Conservation (phyloP, 2,329 filamentous ascomycete species). For the Aureobasidium pullulans region DNA sequence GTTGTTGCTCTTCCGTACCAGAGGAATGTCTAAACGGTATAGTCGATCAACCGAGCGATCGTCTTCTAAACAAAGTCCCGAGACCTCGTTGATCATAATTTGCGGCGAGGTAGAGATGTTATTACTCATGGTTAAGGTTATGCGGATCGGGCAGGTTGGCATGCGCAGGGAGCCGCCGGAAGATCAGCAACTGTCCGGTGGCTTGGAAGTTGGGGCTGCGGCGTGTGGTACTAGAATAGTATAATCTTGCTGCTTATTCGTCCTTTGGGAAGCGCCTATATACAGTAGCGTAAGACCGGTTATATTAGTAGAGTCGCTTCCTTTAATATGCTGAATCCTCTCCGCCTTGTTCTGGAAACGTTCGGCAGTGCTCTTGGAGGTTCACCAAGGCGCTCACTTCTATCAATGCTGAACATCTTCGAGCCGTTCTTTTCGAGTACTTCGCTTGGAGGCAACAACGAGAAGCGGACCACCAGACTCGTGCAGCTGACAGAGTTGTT, state of each 20-base stretch:
- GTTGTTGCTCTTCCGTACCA: background rate
- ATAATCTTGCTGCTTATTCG: constrained; percentile 11
- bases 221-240: constrained; percentile 3
- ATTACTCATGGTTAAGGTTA: background rate
- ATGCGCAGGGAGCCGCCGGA: background rate
- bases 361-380: background rate
- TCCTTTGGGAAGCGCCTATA: background rate
- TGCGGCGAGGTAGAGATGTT: background rate
- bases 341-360: background rate
- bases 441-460: background rate
- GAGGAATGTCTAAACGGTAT: background rate
- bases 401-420: background rate
- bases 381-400: background rate
- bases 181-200: constrained; percentile 8
- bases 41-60: background rate
- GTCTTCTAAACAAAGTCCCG: background rate
- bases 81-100: constrained; percentile 3
- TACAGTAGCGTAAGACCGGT: background rate
- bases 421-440: background rate
- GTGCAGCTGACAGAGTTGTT: background rate
- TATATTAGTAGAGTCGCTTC: background rate
- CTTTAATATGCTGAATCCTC: background rate
- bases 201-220: constrained; percentile 6
- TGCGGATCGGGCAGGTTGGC: background rate
- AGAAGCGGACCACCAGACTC: background rate